Evolutionary conservation across 495 filamentous ascomycete species (phyloP), one percentile per base, ranked within the genome.

Genomic region (Tetracladium marchalianum): DNA sequence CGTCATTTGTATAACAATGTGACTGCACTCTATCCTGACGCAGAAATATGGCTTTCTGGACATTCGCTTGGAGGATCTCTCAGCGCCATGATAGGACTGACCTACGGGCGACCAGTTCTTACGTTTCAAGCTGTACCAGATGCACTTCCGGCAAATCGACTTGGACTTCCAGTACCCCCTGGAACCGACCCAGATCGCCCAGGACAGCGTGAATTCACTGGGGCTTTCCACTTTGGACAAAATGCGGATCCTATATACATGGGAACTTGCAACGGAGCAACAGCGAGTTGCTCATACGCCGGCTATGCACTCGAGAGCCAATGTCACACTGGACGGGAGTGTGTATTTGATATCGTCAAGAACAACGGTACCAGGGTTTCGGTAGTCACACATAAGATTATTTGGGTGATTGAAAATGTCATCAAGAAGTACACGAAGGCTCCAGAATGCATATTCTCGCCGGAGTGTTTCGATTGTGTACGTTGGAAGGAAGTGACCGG

Each of bases 181-280:
- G 85, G 81, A 16, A 64, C 81, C 44, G 90, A 65, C 93, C 71
- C 85, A 33, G 69, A 75, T 27, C 65, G 78, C 19, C 85, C 85
- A 8, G 84, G 92, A 50, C 70, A 71, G 3, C 72, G 87, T 11
- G 66, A 72, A 41, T 75, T 74, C 53, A 93, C 85, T 2, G 90
- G 87, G 2, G 70, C 82, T n/a, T 94, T 78, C 55, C 93, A 98
- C 64, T 87, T 96, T 58, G 92, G 92, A 6, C 87, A 97, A 59
- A 97, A 87, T 5, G 92, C 93, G 7, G 92, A 98, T 64, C 92
- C 92, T 0, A 76, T 98, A 5, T 98, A 81, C 59, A 88, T 96
- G 73, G 92, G 92, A 24, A 84, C 82, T 9, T 98, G 92, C 63
- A 95, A 94, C 60, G 85, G 84, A 31, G 85, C 86, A 12, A 87